These are phyloP conservation scores for Xylaria sp. DNA, from an alignment of 2,329 filamentous ascomycete species.

Conservation along the genomic window DNA sequence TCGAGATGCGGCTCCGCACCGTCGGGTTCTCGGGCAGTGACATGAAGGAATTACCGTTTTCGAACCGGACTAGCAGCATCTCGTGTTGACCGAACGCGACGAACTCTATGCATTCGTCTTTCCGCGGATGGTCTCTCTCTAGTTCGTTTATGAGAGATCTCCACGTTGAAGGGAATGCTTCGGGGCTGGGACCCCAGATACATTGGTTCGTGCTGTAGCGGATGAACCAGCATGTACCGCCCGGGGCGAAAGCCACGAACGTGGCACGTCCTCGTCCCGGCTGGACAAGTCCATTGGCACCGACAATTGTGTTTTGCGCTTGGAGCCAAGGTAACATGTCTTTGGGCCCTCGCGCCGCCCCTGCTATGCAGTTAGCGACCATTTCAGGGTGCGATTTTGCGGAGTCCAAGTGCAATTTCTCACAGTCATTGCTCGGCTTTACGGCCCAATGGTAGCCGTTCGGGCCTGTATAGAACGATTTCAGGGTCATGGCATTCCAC, in stretches of 20 bases:
- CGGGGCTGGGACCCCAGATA: slow-evolving; percentile 14
- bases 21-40: slow-evolving; percentile 21
- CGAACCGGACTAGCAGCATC: slow-evolving; percentile 23
- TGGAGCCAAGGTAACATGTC: slow-evolving; percentile 28
- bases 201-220: slow-evolving; percentile 24
- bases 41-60: slow-evolving; percentile 33
- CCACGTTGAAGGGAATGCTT: slow-evolving; percentile 21
- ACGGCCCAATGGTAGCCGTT: slow-evolving; percentile 24
- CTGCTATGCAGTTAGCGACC: slow-evolving; percentile 9
- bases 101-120: slow-evolving; percentile 32
- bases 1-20: slow-evolving; percentile 18
- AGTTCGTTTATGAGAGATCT: slow-evolving; percentile 20
- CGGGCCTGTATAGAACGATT: slow-evolving; percentile 24
- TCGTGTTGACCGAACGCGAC: slow-evolving; percentile 31
- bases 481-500: slow-evolving; percentile 29
- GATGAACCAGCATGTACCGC: slow-evolving; percentile 30
- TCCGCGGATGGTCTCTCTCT: slow-evolving; percentile 26
- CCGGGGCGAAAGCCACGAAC: slow-evolving; percentile 28
- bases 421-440: slow-evolving; percentile 19
- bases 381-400: neutral
- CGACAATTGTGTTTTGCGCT: neutral
- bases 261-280: slow-evolving; percentile 22
- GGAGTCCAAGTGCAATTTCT: neutral
- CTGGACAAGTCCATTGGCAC: slow-evolving; percentile 11
- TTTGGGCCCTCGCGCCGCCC: slow-evolving; percentile 23